These are phyloP conservation scores for Nepenthes alata DNA, from an alignment of 179 eudicot genomes.

Conservation along the genomic window DNA sequence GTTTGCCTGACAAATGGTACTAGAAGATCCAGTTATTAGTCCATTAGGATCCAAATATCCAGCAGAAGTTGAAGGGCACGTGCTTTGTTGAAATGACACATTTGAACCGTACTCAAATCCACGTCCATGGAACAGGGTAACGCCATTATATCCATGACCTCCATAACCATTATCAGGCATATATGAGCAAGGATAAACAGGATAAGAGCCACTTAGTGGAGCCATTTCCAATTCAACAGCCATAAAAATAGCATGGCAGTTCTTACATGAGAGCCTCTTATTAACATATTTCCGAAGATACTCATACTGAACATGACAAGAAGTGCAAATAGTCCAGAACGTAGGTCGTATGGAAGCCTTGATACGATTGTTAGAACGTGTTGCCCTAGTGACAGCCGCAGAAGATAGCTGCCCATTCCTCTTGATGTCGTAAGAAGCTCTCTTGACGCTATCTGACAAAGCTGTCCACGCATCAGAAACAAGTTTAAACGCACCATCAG, in stretches of 20 bases:
- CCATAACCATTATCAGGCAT: slow-evolving; percentile 55
- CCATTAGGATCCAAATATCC: no score
- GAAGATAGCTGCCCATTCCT: slow-evolving; percentile 26
- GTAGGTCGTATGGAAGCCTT: slow-evolving; percentile 24
- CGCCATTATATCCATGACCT: slow-evolving; percentile 45
- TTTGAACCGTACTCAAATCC: slow-evolving; percentile 39
- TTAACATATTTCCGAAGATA: slow-evolving; percentile 39
- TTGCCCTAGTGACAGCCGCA: slow-evolving; percentile 14
- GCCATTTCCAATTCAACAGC: slow-evolving; percentile 37
- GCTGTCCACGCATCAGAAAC: slow-evolving; percentile 39
- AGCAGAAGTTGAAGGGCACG: slow-evolving; percentile 18
- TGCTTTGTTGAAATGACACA: slow-evolving; percentile 38
- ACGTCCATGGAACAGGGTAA: slow-evolving; percentile 41
- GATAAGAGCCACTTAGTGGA: slow-evolving; percentile 49
- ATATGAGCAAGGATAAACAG: slow-evolving; percentile 54
- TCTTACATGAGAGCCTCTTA: slow-evolving; percentile 40
- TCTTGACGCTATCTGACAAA: slow-evolving; percentile 25
- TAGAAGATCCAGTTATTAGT: neutral
- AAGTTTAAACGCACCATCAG: slow-evolving; percentile 36
- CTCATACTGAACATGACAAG: slow-evolving; percentile 45
- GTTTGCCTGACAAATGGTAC: slow-evolving; percentile 14
- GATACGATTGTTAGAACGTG: slow-evolving; percentile 17
- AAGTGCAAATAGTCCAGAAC: slow-evolving; percentile 41
- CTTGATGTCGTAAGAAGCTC: slow-evolving; percentile 26
- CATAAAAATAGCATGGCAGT: slow-evolving; percentile 37